Base-by-base conservation (phyloP, 2,329 filamentous ascomycete species). In the Exophiala sp. region DNA sequence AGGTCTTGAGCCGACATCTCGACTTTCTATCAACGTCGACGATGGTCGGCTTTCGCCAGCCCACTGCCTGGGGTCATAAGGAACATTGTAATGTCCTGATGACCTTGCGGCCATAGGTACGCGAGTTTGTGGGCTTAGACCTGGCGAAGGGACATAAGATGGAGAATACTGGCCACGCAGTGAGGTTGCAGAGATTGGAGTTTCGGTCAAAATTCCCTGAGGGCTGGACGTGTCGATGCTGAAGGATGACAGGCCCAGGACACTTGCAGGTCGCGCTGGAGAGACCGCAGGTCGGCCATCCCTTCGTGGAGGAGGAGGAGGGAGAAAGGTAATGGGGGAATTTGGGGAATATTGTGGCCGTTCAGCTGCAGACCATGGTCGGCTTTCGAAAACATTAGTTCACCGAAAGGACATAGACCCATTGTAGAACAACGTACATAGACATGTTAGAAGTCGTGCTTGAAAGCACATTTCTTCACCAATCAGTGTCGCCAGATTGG, bases 51-150 rank as follows among this genome's bases (percentile, higher is more conserved):
- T 66, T 40, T 73, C 68, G 16, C 71, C 70, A 1, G 70, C 73
- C 75, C 75, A 78, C 66, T 77, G 72, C 56, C 74, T 73, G 34
- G 75, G 75, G 59, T 78, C 76, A 57, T 78, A 78, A 7, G 72
- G 69, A 20, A 71, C 68, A 62, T 65, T 75, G 58, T 75, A 76
- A 29, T 65, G 63, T 24, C 66, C 52, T 6, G 64, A 51, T 42
- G 71, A 67, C 58, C 75, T 71, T 42, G 69, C 67, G n/a, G 71
- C 65, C 72, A 76, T 73, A 21, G 74, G 71, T 50, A 73, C 71
- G 9, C 68, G 64, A 16, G 67, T 71, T 49, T 69, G 65, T 9
- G 69, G 66, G 51, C 66, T 63, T 24, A 67, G 67, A 6, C 64
- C 65, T 3, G 73, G 70, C 18, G 73, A 70, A 34, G 73, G 71